Conservation (phyloP, 1,284 basidiomycete species). For the Rhodotorula sp. region DNA sequence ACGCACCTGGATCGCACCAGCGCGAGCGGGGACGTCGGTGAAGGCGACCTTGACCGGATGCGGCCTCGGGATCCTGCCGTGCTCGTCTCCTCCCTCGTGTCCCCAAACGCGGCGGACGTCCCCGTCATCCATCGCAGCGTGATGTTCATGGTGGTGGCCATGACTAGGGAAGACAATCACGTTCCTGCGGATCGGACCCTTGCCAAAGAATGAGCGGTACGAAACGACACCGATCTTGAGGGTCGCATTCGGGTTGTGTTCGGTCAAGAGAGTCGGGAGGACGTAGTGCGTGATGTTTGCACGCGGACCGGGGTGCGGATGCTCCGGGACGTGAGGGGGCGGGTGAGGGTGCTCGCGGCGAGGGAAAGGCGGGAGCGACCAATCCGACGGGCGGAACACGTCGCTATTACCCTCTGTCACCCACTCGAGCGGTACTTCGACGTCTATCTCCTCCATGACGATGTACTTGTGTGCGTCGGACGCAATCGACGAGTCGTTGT, state of each 20-base stretch:
- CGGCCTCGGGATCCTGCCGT: neutral
- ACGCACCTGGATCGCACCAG: constrained; percentile 43
- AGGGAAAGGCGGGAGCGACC: neutral
- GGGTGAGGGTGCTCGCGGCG: constrained; percentile 3
- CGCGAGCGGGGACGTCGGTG: constrained; percentile 39
- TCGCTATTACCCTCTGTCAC: neutral
- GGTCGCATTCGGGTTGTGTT: constrained; percentile 40
- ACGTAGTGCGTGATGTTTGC: constrained; percentile 42
- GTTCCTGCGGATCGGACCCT: constrained; percentile 36
- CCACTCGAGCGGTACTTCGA: constrained; percentile 18
- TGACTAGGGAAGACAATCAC: constrained; percentile 33
- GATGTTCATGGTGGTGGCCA: neutral
- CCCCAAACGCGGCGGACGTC: neutral
- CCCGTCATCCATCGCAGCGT: neutral
- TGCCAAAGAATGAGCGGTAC: constrained; percentile 36
- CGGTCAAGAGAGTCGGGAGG: constrained; percentile 43
- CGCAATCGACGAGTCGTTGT: constrained; percentile 28
- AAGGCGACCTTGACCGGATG: constrained; percentile 34
- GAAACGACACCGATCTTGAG: constrained; percentile 42
- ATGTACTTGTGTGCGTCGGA: neutral
- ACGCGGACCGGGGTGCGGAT: constrained; percentile 28
- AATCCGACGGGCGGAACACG: too few relatives aligned
- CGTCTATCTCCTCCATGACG: constrained; percentile 13
- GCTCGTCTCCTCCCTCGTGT: neutral
- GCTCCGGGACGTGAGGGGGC: constrained; percentile 24